These are phyloP conservation scores for Ophiorrhiza pumila DNA, from an alignment of 257 asterid genomes.

Conservation along the genomic window DNA sequence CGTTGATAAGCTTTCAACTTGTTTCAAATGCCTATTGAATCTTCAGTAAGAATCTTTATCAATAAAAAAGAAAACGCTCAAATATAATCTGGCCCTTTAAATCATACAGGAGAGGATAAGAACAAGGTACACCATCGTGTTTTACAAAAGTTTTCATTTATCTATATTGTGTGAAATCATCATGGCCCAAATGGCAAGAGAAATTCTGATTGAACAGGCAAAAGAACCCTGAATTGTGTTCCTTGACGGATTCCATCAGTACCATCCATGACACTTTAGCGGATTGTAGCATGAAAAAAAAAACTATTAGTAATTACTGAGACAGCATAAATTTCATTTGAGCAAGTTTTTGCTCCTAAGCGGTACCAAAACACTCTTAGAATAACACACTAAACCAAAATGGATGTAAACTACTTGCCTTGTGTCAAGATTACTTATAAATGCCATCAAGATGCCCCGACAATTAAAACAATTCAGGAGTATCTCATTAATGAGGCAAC, in stretches of 20 bases:
- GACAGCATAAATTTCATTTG: background rate
- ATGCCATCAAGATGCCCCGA: background rate
- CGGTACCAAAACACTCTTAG: background rate
- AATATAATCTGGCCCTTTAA: background rate
- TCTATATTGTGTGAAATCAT: background rate
- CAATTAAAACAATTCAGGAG: background rate
- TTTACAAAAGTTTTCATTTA: background rate
- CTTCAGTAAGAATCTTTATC: background rate
- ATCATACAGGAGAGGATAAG: background rate
- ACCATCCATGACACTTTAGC: background rate
- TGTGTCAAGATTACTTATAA: background rate
- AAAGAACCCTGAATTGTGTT: background rate
- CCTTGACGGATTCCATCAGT: background rate
- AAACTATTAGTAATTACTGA: background rate
- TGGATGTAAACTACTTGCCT: background rate
- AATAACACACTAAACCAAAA: background rate
- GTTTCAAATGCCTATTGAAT: background rate
- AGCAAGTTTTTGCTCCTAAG: background rate
- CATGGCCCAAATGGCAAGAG: background rate
- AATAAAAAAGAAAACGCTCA: background rate
- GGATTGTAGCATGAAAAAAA: constrained; percentile 3
- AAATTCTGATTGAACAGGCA: background rate
- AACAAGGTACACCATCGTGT: background rate
- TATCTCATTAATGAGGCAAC: background rate
- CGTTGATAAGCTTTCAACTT: background rate